Evolutionary conservation across 2,329 filamentous ascomycete genomes (phyloP).

Genomic region (Leptographium wingfieldii): DNA sequence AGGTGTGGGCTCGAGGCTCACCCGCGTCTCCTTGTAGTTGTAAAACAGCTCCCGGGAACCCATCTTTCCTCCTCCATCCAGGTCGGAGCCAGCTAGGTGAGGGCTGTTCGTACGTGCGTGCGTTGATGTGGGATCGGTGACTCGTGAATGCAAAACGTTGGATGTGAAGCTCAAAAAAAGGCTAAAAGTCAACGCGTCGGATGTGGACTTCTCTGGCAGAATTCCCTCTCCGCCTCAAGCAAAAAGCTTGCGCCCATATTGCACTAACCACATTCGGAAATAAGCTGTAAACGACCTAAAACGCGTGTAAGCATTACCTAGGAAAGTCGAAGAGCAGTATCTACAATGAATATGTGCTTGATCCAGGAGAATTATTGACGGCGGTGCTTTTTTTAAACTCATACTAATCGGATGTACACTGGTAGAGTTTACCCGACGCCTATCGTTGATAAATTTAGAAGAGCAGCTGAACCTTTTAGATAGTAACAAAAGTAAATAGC

Average conservation of each 20-base stretch:
- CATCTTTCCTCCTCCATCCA: slow-evolving; percentile 56
- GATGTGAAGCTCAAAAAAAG: background rate
- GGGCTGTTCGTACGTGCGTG: background rate
- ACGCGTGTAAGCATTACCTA: background rate
- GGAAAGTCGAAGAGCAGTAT: background rate
- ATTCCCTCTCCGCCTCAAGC: background rate
- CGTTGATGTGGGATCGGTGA: background rate
- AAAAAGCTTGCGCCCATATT: background rate
- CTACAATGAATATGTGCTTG: too few relatives aligned
- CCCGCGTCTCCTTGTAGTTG: slow-evolving; percentile 75
- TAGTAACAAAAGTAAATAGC: too few relatives aligned
- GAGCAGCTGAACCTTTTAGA: too few relatives aligned
- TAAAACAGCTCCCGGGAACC: slow-evolving; percentile 47
- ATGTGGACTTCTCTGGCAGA: background rate
- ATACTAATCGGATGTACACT: too few relatives aligned
- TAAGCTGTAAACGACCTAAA: slow-evolving; percentile 1
- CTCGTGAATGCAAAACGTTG: background rate
- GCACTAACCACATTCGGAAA: slow-evolving; percentile 6
- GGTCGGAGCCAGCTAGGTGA: background rate
- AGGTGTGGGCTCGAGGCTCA: slow-evolving; percentile 64
- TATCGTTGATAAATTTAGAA: too few relatives aligned
- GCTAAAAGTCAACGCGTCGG: slow-evolving; percentile 8
- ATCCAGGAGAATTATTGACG: too few relatives aligned
- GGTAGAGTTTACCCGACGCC: too few relatives aligned
- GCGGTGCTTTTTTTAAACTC: too few relatives aligned